phyloP scores from a whole-genome alignment of 2,329 filamentous ascomycete species.

The Tolypocladium endophyticum region DNA sequence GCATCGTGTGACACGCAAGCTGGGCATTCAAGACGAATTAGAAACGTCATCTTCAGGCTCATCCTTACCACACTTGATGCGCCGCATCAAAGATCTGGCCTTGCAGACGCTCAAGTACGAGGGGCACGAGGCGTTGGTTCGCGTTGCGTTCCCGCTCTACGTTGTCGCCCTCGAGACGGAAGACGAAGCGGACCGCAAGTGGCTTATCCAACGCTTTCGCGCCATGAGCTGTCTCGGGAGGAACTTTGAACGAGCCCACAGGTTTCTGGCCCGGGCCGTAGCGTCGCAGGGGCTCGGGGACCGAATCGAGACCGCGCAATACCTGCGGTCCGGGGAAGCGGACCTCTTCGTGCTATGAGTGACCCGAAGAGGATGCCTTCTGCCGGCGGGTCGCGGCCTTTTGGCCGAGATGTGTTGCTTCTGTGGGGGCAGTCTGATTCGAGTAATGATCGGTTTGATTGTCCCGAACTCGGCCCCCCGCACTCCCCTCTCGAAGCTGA shows the following conservation, averaged over 20 bases:
- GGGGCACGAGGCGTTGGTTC: neutral
- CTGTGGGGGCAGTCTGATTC: neutral
- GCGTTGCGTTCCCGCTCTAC: neutral
- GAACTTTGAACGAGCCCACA: neutral
- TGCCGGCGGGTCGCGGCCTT: too few relatives aligned
- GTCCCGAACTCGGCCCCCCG: too few relatives aligned
- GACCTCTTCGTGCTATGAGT: neutral
- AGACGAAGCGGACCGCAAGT: neutral
- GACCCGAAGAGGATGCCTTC: neutral
- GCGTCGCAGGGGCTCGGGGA: neutral
- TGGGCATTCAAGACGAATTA: neutral
- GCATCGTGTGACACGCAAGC: neutral
- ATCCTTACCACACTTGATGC: neutral
- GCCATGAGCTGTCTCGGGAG: neutral
- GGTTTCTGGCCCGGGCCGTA: neutral
- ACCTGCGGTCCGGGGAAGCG: neutral
- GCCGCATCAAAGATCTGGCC: neutral
- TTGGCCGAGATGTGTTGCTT: neutral
- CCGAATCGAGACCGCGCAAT: neutral
- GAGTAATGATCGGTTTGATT: neutral
- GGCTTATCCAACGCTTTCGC: neutral
- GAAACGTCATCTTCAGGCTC: neutral
- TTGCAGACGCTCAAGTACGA: neutral
- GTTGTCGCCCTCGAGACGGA: neutral
- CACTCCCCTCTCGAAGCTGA: neutral